phyloP scores from a whole-genome alignment of 1,284 basidiomycete species.

The Moesziomyces sp. region DNA sequence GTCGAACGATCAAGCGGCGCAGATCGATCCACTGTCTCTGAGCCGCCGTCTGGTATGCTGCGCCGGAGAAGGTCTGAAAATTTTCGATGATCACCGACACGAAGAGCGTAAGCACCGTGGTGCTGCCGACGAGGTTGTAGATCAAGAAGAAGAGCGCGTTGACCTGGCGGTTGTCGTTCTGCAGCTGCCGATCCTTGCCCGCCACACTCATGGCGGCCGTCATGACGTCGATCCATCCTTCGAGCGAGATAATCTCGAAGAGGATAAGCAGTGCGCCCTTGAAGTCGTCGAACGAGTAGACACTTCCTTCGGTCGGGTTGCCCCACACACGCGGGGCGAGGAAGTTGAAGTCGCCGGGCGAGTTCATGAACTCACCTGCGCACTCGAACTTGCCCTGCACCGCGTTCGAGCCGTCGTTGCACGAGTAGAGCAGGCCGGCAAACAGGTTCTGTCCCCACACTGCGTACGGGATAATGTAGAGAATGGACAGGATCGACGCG shows the following conservation, averaged over 20 bases:
- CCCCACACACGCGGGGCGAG: slow-evolving; percentile 87
- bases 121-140: slow-evolving; percentile 90
- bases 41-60: slow-evolving; percentile 79
- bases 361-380: slow-evolving; percentile 76
- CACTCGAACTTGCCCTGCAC: slow-evolving; percentile 77
- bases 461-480: slow-evolving; percentile 95
- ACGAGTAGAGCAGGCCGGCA: slow-evolving; percentile 82
- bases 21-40: slow-evolving; percentile 96
- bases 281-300: slow-evolving; percentile 92
- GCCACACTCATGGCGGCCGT: slow-evolving; percentile 82
- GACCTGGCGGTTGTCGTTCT: slow-evolving; percentile 60
- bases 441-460: slow-evolving; percentile 98
- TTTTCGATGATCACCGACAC: slow-evolving; percentile 91
- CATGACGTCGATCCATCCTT: slow-evolving; percentile 97
- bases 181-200: slow-evolving; percentile 69
- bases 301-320: slow-evolving; percentile 83
- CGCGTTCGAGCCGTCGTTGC: slow-evolving; percentile 76
- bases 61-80: slow-evolving; percentile 83
- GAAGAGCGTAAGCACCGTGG: slow-evolving; percentile 75
- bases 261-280: slow-evolving; percentile 85
- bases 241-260: slow-evolving; percentile 93
- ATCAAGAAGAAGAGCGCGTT: slow-evolving; percentile 91
- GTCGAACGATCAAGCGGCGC: slow-evolving; percentile 85
- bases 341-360: slow-evolving; percentile 74
- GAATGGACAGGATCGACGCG: slow-evolving; percentile 88